Evolutionary conservation across 257 asterid species (phyloP), one percentile per base, ranked within the genome.

Genomic region (Przewalskia tangutica): DNA sequence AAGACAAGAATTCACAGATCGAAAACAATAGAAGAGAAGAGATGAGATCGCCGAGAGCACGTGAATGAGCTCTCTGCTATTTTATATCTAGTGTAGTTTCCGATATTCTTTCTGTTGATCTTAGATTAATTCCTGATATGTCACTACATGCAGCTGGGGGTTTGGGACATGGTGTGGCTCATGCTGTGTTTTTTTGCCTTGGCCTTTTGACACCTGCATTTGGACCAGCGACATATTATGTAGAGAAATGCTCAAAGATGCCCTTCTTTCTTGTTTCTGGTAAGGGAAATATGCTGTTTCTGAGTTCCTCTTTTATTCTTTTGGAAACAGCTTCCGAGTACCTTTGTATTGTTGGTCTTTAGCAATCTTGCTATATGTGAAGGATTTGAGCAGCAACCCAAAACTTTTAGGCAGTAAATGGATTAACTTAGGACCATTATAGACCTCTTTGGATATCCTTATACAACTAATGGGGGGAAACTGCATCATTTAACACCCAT

Each of bases 81-180:
- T 50, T 23, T 44, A 75, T 75, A 75, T 75, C 62, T 75, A 27
- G 46, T 23, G 79, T 75, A 75, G 23, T 23, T 60, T 27, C 48
- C 11, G 55, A 50, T 38, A 5, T 73, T 23, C 20, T 77, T 73
- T 84, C 76, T 23, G 82, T 81, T 82, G 68, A 71, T 79, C 53
- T 81, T 67, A 59, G 36, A 12, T 10, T 40, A 44, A 80, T 32
- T 20, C 64, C 18, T 79, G 55, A 34, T 63, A 44, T 80, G 64
- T 82, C 38, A 81, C 67, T 81, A 42, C 84, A 67, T 8, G 90
- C 95, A 93, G 99, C 97, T 83, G 97, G 98, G 79, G 99, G 99
- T 70, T 88, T 95, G 93, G 99, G 99, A 83, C 99, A 95, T 91
- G 99, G 98, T 64, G 92, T 96, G 59, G 99, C 99, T 36, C 99